phyloP scores from a whole-genome alignment of 2,329 filamentous ascomycete species.

The Talaromyces sp. region DNA sequence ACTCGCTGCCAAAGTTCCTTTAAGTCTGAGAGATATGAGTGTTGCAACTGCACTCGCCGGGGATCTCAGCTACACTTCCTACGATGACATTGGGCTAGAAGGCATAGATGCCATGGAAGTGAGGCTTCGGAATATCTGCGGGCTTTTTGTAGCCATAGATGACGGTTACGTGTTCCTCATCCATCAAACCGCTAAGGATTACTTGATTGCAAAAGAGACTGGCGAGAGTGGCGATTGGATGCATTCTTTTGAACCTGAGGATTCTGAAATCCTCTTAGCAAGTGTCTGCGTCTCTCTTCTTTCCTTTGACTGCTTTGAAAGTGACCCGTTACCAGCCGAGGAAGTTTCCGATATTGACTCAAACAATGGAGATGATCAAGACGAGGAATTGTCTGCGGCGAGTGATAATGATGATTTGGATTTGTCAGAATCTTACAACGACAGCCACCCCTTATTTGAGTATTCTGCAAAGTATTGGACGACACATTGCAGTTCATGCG shows the following conservation, averaged over 20 bases:
- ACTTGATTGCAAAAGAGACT: not conserved
- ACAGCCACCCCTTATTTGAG: too few relatives aligned
- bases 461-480: too few relatives aligned
- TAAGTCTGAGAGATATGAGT: slow-evolving; percentile 14
- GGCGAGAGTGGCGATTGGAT: not conserved
- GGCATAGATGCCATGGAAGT: not conserved
- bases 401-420: too few relatives aligned
- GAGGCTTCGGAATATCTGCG: slow-evolving; percentile 1
- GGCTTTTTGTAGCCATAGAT: not conserved
- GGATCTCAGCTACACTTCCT: slow-evolving; percentile 6
- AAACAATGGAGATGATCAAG: too few relatives aligned
- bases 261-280: not conserved
- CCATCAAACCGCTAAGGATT: slow-evolving; percentile 7
- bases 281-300: slow-evolving; percentile 2
- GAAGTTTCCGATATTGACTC: too few relatives aligned
- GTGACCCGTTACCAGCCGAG: too few relatives aligned
- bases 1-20: slow-evolving; percentile 12
- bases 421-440: too few relatives aligned
- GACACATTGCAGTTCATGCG: too few relatives aligned
- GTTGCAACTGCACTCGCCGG: slow-evolving; percentile 10
- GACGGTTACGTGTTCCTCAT: slow-evolving; percentile 1
- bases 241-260: not conserved
- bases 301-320: not conserved
- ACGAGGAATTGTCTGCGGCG: too few relatives aligned
- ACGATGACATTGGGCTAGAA: not conserved